Evolutionary conservation across 257 asterid genomes (phyloP), one percentile per base, ranked within the genome.

Genomic region (Solanum chaucha): DNA sequence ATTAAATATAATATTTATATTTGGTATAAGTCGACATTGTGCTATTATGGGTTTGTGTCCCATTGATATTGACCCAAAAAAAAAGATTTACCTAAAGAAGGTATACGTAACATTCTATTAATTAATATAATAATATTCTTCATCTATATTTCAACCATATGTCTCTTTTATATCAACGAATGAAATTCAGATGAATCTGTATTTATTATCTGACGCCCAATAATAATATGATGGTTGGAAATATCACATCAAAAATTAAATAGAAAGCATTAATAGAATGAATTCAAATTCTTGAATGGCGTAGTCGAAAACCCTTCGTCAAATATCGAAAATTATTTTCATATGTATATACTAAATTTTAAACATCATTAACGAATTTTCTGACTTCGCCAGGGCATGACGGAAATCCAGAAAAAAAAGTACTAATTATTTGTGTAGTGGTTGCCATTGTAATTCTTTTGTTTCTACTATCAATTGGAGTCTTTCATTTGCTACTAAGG

Each of bases 121-220:
- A 59, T 9, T 59, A 58, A 58, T 3, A 22, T 22, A n/a, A 61
- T 22, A 61, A 61, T n/a, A 61, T 22, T 59, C 26, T 59, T 61
- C 14, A 61, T 61, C 5, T 61, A 0, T 61, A 61, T 61, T 61
- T 1, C 6, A n/a, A 22, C 1, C 30, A 22, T 61, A 22, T 5
- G 68, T 59, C 68, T 59, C 3, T 4, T 59, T 22, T 59, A 59
- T 59, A 59, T 59, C 13, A 59, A 40, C 0, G 5, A 3, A 34
- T 34, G 2, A 34, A 22, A 59, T 59, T 59, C 13, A 59, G 14
- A 59, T 59, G 67, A 22, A 59, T 0, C 5, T 5, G 12, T 22
- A 59, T 9, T 22, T 59, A 8, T 59, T 1, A 59, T 22, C 6
- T 0, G 14, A 1, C 0, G 0, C 5, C 5, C 0, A 0, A 15